Conservation (phyloP, 2,329 filamentous ascomycete species). For the Huntiella moniliformis region DNA sequence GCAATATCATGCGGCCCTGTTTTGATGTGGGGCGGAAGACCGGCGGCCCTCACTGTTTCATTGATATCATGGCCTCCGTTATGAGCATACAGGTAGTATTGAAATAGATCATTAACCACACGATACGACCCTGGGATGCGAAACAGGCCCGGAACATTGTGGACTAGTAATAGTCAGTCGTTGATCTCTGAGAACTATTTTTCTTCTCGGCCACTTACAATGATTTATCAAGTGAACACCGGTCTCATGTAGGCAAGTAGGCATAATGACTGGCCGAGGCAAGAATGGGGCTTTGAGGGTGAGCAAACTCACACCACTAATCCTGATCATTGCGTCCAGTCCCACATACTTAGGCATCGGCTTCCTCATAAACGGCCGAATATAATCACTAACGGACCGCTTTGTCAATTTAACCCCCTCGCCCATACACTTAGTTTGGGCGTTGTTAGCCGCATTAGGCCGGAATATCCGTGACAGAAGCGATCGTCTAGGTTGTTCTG, state of each 20-base stretch:
- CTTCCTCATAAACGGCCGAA: slow-evolving; percentile 11
- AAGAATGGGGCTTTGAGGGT: slow-evolving; percentile 41
- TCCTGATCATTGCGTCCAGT: slow-evolving; percentile 38
- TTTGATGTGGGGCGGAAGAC: slow-evolving; percentile 40
- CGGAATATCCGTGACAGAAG: slow-evolving; percentile 9
- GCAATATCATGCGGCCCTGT: slow-evolving; percentile 46
- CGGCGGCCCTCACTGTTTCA: slow-evolving; percentile 39
- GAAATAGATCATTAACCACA: slow-evolving; percentile 38
- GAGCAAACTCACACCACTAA: slow-evolving; percentile 44
- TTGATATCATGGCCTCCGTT: slow-evolving; percentile 15
- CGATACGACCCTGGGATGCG: slow-evolving; percentile 41
- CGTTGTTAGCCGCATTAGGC: neutral
- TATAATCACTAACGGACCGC: slow-evolving; percentile 10
- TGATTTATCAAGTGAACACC: slow-evolving; percentile 45
- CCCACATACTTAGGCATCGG: slow-evolving; percentile 18
- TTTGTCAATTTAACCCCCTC: slow-evolving; percentile 8
- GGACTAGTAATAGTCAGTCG: slow-evolving; percentile 14
- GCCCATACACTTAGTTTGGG: neutral
- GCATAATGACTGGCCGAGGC: slow-evolving; percentile 36
- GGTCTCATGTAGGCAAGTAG: slow-evolving; percentile 47
- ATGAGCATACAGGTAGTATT: slow-evolving; percentile 34
- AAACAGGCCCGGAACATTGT: slow-evolving; percentile 39
- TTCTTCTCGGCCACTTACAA: slow-evolving; percentile 21
- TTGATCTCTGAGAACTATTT: neutral
- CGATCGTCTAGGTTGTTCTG: slow-evolving; percentile 11